These are phyloP conservation scores for Leccinum imitatum DNA, from an alignment of 768 basidiomycete species.

Conservation along the genomic window DNA sequence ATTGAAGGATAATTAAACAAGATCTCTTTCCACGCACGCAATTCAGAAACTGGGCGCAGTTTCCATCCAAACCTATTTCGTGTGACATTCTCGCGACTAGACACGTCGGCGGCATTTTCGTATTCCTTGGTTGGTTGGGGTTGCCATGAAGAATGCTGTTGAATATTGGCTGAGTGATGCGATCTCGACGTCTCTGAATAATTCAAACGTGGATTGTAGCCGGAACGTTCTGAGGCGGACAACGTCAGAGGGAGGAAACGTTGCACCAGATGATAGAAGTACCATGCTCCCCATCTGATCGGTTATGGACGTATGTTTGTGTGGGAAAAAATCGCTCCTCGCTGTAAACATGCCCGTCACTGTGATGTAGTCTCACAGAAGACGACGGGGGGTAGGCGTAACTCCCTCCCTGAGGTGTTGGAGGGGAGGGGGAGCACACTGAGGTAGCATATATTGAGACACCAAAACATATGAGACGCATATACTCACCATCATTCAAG, in stretches of 20 bases:
- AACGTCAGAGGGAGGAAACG: background rate
- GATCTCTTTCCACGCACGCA: conserved; percentile 47
- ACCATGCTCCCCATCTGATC: conserved; percentile 1
- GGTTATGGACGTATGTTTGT: background rate
- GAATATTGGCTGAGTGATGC: background rate
- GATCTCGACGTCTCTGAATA: background rate
- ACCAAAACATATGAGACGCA: conserved; percentile 10
- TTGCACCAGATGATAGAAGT: background rate
- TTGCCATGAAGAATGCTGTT: background rate
- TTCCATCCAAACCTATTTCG: conserved; percentile 46
- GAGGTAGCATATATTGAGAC: conserved; percentile 26
- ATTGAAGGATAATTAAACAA: conserved; percentile 3
- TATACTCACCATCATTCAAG: conserved; percentile 26
- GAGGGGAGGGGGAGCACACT: conserved; percentile 38
- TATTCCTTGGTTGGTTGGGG: background rate
- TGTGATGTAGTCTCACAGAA: conserved; percentile 1
- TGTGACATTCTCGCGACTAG: conserved; percentile 18
- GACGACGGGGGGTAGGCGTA: conserved; percentile 6
- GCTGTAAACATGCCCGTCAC: background rate
- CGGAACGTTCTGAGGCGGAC: conserved; percentile 8
- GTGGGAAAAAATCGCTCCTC: background rate
- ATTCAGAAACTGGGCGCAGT: conserved; percentile 68
- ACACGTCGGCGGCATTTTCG: background rate
- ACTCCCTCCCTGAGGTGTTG: conserved; percentile 21
- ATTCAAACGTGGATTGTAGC: background rate